These are phyloP conservation scores for Xylaria venustula DNA, from an alignment of 495 filamentous ascomycete species.

Conservation along the genomic window DNA sequence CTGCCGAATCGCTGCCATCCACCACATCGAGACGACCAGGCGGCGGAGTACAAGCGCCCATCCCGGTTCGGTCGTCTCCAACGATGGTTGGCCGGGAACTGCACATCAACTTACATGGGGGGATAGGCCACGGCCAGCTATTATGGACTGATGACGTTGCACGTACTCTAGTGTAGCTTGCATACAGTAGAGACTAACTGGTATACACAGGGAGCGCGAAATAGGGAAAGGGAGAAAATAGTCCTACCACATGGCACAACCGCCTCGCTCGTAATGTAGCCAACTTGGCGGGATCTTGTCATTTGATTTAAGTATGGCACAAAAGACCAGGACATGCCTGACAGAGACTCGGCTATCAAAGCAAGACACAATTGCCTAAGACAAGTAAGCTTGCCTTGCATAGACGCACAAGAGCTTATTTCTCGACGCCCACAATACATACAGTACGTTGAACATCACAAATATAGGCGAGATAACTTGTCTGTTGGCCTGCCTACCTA, in stretches of 20 bases:
- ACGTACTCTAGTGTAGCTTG: neutral
- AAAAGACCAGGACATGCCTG: neutral
- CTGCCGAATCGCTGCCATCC: neutral
- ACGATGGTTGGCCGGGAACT: constrained; percentile 2
- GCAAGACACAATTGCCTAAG: neutral
- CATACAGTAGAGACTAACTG: no score
- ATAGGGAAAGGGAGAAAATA: neutral
- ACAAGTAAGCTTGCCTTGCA: neutral
- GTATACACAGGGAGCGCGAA: no score
- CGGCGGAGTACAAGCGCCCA: constrained; percentile 4
- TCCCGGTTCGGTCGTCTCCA: neutral
- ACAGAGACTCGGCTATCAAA: neutral
- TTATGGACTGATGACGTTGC: constrained; percentile 8
- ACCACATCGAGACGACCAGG: neutral
- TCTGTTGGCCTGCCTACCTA: neutral
- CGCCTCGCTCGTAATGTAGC: neutral
- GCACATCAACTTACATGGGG: neutral
- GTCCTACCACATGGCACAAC: constrained; percentile 1
- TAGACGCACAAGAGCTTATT: constrained; percentile 3
- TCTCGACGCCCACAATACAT: neutral
- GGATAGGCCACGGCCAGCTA: neutral
- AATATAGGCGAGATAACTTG: neutral
- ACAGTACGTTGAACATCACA: constrained; percentile 7
- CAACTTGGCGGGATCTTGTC: neutral
- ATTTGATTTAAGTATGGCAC: neutral